Evolutionary conservation across 2,329 filamentous ascomycete species (phyloP).

Genomic region (Xylariaceae sp.): DNA sequence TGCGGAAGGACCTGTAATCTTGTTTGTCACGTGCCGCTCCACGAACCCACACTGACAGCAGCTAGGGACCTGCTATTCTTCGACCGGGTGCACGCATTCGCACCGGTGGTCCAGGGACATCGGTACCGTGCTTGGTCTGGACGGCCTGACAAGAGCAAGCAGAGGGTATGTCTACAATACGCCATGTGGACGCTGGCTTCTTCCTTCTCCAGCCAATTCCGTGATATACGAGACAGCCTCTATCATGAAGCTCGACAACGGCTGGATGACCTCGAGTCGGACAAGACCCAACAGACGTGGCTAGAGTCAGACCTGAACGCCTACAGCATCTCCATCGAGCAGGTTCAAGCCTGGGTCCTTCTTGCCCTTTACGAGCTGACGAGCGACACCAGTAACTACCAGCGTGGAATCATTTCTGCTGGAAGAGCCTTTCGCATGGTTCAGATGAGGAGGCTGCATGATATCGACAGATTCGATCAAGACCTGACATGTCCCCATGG

Average conservation of each 20-base stretch:
- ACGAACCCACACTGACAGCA: too few relatives aligned
- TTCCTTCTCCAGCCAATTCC: conserved; percentile 40
- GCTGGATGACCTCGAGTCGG: conserved; percentile 33
- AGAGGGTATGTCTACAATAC: conserved; percentile 35
- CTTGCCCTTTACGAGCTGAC: conserved; percentile 19
- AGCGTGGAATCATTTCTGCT: conserved; percentile 18
- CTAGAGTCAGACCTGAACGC: background rate
- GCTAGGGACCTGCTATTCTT: conserved; percentile 33
- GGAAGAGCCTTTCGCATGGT: conserved; percentile 21
- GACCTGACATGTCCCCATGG: background rate
- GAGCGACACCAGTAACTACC: conserved; percentile 10
- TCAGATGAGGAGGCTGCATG: conserved; percentile 20
- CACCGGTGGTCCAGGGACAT: conserved; percentile 37
- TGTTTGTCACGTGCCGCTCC: background rate
- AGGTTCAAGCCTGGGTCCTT: conserved; percentile 23
- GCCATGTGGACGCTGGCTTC: conserved; percentile 42
- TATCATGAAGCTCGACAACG: conserved; percentile 37
- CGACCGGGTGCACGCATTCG: conserved; percentile 38
- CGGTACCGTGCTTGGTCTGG: conserved; percentile 34
- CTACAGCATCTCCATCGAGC: conserved; percentile 6
- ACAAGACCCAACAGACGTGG: conserved; percentile 3
- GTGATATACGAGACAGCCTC: conserved; percentile 29
- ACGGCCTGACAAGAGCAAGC: conserved; percentile 24
- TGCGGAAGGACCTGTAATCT: conserved; percentile 24
- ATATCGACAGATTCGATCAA: background rate